Evolutionary conservation across 139 green algal genomes (phyloP).

Genomic region (Raphidocelis subcapitata): DNA sequence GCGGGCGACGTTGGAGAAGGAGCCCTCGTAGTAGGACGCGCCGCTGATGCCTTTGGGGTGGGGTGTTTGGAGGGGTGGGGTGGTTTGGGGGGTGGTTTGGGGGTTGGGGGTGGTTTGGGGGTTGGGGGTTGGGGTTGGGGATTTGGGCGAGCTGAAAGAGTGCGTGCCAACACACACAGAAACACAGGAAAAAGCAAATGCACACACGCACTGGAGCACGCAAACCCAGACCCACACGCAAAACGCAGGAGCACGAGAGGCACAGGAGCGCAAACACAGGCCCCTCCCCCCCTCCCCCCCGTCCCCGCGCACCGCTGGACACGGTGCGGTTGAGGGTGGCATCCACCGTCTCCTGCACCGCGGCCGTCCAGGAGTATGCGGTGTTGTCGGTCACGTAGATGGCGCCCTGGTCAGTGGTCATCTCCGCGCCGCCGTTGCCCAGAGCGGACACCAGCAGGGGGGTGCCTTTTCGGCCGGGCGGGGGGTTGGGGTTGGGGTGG

Average conservation of each 20-base stretch:
- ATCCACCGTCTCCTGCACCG: conserved; percentile 98
- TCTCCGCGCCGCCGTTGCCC: conserved; percentile 71
- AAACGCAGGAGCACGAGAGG: too few relatives aligned
- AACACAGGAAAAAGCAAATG: too few relatives aligned
- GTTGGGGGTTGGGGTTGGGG: too few relatives aligned
- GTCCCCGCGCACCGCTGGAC: conserved; percentile 58
- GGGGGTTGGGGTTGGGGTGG: background rate
- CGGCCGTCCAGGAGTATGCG: conserved; percentile 94
- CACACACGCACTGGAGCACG: too few relatives aligned
- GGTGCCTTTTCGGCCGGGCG: conserved; percentile 41
- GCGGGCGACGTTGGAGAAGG: conserved; percentile 89
- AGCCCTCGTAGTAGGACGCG: conserved; percentile 97
- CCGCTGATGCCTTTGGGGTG: conserved; percentile 96
- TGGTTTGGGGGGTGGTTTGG: too few relatives aligned
- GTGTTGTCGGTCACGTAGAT: conserved; percentile 98
- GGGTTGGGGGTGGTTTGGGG: too few relatives aligned
- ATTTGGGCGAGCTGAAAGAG: background rate
- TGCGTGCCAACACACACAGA: background rate
- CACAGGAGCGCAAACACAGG: background rate
- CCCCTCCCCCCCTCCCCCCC: too few relatives aligned
- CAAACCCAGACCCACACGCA: too few relatives aligned
- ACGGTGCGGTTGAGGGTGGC: conserved; percentile 97
- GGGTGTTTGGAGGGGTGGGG: conserved; percentile 9
- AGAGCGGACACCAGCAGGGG: conserved; percentile 81
- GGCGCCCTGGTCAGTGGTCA: conserved; percentile 97